Evolutionary conservation across 208 protist species (phyloP).

Genomic region (Trypanosoma rangeli): DNA sequence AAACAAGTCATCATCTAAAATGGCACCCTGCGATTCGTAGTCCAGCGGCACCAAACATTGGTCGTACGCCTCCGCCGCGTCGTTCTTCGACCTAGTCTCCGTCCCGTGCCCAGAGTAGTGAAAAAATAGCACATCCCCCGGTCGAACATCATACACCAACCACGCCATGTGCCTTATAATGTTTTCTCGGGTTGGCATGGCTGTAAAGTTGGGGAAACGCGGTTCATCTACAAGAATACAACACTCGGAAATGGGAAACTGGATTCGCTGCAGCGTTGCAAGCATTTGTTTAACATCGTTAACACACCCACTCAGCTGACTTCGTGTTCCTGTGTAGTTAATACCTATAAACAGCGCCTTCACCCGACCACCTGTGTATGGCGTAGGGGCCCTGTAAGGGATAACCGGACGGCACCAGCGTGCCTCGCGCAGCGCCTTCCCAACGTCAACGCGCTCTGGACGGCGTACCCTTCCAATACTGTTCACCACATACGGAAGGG

Average conservation of each 20-base stretch:
- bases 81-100: conserved; percentile 46
- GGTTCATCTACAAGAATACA: conserved; percentile 86
- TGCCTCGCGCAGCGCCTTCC: conserved; percentile 40
- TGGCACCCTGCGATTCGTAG: conserved; percentile 58
- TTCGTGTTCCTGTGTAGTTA: conserved; percentile 81
- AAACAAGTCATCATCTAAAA: conserved; percentile 92
- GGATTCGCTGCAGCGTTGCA: conserved; percentile 72
- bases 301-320: conserved; percentile 76
- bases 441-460: conserved; percentile 62
- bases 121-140: conserved; percentile 89
- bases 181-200: conserved; percentile 73
- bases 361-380: conserved; percentile 84
- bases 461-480: conserved; percentile 54
- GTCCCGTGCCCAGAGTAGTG: conserved; percentile 93
- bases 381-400: conserved; percentile 67
- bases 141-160: conserved; percentile 68
- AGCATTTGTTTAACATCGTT: conserved; percentile 88
- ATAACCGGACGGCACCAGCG: conserved; percentile 53
- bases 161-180: conserved; percentile 88
- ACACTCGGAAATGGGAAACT: conserved; percentile 79
- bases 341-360: conserved; percentile 91
- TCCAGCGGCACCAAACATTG: conserved; percentile 86
- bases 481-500: conserved; percentile 45
- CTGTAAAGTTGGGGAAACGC: conserved; percentile 73
- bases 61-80: conserved; percentile 77